Percentiles rank a stretch among this genome's conserved stretches.
phyloP scores from a whole-genome alignment of 306 rosid genomes.

The Dryas alaskensis region DNA sequence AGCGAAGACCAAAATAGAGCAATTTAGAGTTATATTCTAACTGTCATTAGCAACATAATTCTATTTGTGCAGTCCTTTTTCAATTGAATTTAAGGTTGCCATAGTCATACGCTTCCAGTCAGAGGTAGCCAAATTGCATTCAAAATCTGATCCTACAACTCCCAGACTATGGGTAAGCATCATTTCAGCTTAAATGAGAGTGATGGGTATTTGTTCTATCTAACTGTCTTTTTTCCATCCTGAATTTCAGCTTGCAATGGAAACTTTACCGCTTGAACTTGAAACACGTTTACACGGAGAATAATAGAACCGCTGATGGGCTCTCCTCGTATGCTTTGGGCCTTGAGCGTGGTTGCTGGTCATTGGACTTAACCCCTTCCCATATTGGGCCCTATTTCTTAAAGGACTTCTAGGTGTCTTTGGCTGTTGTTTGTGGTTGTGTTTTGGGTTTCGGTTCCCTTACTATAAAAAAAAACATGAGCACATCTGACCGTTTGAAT shows the following conservation, averaged over 20 bases:
- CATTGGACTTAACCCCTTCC: background rate
- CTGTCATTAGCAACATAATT: background rate
- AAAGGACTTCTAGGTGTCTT: background rate
- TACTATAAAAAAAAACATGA: background rate
- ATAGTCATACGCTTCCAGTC: constrained; percentile 72
- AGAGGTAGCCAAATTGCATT: constrained; percentile 63
- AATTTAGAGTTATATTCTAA: background rate
- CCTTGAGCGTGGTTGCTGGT: background rate
- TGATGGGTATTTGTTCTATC: background rate
- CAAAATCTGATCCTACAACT: constrained; percentile 69
- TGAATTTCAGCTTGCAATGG: constrained; percentile 71
- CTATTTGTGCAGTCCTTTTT: constrained; percentile 72
- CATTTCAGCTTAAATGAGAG: background rate
- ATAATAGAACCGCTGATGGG: background rate
- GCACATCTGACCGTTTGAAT: background rate
- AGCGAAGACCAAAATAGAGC: background rate
- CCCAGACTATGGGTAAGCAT: constrained; percentile 84
- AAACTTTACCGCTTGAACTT: constrained; percentile 81
- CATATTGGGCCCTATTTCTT: background rate
- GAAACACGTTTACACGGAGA: constrained; percentile 1
- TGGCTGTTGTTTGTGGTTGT: background rate
- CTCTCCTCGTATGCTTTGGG: background rate
- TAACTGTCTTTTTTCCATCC: constrained; percentile 2
- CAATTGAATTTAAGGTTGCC: constrained; percentile 77
- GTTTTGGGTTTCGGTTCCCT: background rate